Conservation (phyloP, 2,329 filamentous ascomycete genomes). For the Seiridium cupressi region DNA sequence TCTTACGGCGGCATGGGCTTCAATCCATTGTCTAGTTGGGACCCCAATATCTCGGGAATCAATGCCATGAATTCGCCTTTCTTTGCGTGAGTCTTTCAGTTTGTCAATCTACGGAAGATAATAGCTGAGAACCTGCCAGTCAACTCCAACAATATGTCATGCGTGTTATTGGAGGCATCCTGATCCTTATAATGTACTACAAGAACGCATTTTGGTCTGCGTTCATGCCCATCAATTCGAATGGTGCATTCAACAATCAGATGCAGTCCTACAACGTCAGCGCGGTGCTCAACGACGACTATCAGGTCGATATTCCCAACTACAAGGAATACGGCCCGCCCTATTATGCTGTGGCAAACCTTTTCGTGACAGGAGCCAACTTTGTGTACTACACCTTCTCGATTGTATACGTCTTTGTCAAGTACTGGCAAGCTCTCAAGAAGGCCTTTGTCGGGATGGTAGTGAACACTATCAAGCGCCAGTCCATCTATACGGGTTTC, state of each 20-base stretch:
- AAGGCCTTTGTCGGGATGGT: constrained; percentile 27
- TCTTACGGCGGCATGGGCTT: constrained; percentile 27
- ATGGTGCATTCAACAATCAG: constrained; percentile 3
- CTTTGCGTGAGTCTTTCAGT: constrained; percentile 22
- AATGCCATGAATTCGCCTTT: constrained; percentile 19
- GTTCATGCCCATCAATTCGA: constrained; percentile 28
- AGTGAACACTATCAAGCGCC: constrained; percentile 7
- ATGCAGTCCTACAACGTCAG: constrained; percentile 20
- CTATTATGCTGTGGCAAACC: constrained; percentile 23
- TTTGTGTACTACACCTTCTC: constrained; percentile 23
- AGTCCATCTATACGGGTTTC: constrained; percentile 28
- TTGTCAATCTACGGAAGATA: constrained; percentile 5
- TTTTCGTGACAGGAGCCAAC: constrained; percentile 27
- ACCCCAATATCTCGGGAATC: constrained; percentile 29
- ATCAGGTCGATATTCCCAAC: constrained; percentile 28
- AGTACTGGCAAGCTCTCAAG: constrained; percentile 32
- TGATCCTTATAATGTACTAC: constrained; percentile 16
- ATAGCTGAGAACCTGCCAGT: constrained; percentile 22
- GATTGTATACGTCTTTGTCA: constrained; percentile 33
- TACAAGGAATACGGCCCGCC: constrained; percentile 32
- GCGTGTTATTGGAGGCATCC: constrained; percentile 24
- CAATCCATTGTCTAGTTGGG: constrained; percentile 26
- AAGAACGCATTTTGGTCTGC: constrained; percentile 12
- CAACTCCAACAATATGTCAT: constrained; percentile 18
- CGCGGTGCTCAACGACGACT: constrained; percentile 21